These are phyloP conservation scores for Plantago major DNA, from an alignment of 257 asterid genomes.

Conservation along the genomic window DNA sequence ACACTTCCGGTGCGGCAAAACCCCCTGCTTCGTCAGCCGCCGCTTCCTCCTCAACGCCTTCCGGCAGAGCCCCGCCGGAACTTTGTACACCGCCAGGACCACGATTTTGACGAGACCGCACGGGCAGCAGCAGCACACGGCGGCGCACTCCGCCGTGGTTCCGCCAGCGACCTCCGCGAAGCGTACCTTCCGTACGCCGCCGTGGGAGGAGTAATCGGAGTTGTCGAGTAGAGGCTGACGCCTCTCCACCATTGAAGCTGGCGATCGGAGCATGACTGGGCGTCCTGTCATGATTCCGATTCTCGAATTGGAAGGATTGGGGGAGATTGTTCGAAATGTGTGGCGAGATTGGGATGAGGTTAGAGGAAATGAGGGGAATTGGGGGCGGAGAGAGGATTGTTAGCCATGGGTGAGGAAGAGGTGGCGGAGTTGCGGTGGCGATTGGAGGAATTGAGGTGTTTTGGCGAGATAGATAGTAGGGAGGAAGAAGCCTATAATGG, in stretches of 20 bases:
- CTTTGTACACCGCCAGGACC: conserved; percentile 55
- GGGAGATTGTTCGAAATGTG: too few species aligned
- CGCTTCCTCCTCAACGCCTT: conserved; percentile 47
- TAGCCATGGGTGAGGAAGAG: too few species aligned
- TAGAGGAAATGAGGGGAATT: too few species aligned
- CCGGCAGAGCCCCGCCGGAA: conserved; percentile 69
- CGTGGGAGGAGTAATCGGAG: conserved; percentile 29
- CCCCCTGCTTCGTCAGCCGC: conserved; percentile 35
- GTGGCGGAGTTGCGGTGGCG: too few species aligned
- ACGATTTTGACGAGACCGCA: conserved; percentile 51
- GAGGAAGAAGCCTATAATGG: too few species aligned
- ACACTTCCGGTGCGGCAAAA: conserved; percentile 33
- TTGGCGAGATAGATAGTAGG: too few species aligned
- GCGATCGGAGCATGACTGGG: neutral
- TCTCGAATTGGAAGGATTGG: neutral
- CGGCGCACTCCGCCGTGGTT: conserved; percentile 77
- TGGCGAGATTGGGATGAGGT: too few species aligned
- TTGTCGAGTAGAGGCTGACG: conserved; percentile 42
- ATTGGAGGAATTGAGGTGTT: too few species aligned
- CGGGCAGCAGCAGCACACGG: conserved; percentile 83
- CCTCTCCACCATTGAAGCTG: conserved; percentile 27
- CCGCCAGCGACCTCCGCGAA: conserved; percentile 77
- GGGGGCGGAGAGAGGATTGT: too few species aligned
- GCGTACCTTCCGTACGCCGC: conserved; percentile 26
- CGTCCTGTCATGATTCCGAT: neutral